Evolutionary conservation across 1,284 basidiomycete genomes (phyloP).

Genomic region (Earliella scabrosa): DNA sequence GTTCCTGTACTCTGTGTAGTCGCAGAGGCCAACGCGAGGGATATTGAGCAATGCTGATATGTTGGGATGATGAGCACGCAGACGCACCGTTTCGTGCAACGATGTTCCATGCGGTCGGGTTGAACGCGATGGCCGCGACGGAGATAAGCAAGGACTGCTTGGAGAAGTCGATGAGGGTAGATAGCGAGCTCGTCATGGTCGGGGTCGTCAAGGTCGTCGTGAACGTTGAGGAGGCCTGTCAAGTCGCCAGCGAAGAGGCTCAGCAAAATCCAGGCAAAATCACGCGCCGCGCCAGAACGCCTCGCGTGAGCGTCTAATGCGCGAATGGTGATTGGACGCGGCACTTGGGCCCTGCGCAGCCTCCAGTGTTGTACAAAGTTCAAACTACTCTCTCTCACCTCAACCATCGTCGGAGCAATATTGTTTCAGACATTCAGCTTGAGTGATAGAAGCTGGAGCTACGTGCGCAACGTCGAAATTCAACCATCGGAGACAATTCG

Average conservation of each 20-base stretch:
- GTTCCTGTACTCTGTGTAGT: conserved; percentile 77
- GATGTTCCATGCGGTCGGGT: conserved; percentile 96
- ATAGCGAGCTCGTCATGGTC: conserved; percentile 17
- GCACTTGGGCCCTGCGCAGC: too few relatives aligned
- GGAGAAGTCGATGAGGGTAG: conserved; percentile 55
- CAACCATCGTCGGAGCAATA: too few relatives aligned
- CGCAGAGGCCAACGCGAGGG: too few relatives aligned
- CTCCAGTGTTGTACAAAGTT: too few relatives aligned
- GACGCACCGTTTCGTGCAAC: conserved; percentile 89
- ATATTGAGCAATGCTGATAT: background rate
- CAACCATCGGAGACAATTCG: too few relatives aligned
- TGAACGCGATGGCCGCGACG: conserved; percentile 76
- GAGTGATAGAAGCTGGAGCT: too few relatives aligned
- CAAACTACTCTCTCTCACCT: too few relatives aligned
- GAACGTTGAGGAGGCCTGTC: background rate
- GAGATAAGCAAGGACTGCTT: conserved; percentile 72
- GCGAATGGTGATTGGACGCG: too few relatives aligned
- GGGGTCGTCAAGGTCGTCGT: background rate
- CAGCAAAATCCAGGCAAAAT: background rate
- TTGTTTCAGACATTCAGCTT: too few relatives aligned
- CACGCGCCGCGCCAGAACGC: background rate
- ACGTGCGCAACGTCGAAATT: too few relatives aligned
- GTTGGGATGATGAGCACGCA: background rate
- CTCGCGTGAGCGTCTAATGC: background rate
- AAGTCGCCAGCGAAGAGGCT: too few relatives aligned